Evolutionary conservation across 257 asterid genomes (phyloP).

Genomic region (Solanum clarkiae): DNA sequence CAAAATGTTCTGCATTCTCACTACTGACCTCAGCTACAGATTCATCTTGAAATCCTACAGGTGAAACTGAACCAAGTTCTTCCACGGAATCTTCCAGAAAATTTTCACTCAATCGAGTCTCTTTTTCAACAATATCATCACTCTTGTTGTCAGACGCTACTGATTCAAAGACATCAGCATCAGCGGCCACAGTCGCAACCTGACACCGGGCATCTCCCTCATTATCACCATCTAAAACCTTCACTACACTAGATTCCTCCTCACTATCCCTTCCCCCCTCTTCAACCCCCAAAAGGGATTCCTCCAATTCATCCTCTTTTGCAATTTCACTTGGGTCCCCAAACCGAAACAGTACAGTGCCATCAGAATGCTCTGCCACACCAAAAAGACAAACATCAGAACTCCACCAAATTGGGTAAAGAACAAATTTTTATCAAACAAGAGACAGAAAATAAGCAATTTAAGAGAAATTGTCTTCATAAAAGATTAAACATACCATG

Average conservation of each 20-base stretch:
- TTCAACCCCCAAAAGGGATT: constrained; percentile 12
- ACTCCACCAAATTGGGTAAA: background rate
- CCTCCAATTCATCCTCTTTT: constrained; percentile 24
- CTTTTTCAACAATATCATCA: constrained; percentile 8
- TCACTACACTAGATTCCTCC: constrained; percentile 14
- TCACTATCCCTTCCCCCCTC: constrained; percentile 13
- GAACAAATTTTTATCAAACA: background rate
- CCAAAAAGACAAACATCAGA: constrained; percentile 7
- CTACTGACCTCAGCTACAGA: constrained; percentile 1
- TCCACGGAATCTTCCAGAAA: background rate
- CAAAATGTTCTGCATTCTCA: constrained; percentile 1
- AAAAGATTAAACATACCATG: constrained; percentile 30
- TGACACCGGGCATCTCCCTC: constrained; percentile 10
- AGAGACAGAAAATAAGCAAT: background rate
- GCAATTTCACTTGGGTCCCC: constrained; percentile 48
- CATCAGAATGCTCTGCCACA: constrained; percentile 76
- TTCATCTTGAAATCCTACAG: background rate
- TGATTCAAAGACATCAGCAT: constrained; percentile 3
- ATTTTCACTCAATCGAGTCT: background rate
- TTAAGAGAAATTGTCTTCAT: background rate
- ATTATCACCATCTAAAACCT: constrained; percentile 16
- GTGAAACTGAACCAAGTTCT: background rate
- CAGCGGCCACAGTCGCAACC: constrained; percentile 9
- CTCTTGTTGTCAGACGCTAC: background rate
- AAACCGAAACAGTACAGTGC: constrained; percentile 67